Percentiles rank a stretch among this genome's conserved stretches.
phyloP scores from a whole-genome alignment of 108 stramenopile genomes.

The Cyclotella distinguenda region DNA sequence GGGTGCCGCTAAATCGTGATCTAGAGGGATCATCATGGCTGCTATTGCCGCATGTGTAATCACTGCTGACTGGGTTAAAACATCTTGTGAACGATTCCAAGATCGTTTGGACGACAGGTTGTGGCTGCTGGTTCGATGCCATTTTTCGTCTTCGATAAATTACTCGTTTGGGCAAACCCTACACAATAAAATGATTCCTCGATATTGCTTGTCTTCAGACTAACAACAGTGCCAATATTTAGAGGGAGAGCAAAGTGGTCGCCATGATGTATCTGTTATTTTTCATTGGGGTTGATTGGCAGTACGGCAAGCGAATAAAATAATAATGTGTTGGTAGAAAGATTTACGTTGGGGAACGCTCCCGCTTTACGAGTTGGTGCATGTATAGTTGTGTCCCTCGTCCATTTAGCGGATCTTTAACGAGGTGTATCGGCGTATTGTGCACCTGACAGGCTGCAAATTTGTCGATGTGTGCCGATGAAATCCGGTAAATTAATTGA shows the following conservation, averaged over 20 bases:
- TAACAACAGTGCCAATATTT: background rate
- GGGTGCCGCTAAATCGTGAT: background rate
- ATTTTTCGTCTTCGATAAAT: background rate
- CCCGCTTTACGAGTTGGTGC: background rate
- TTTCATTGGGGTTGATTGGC: background rate
- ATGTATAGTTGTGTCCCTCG: background rate
- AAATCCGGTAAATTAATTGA: conserved; percentile 17
- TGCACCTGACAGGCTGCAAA: background rate
- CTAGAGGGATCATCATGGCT: background rate
- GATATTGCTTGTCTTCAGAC: background rate
- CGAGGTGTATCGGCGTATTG: background rate
- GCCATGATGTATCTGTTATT: background rate
- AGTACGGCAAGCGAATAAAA: too few relatives aligned
- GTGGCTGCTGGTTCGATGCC: background rate
- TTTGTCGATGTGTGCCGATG: background rate
- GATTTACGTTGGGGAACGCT: background rate
- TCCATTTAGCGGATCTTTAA: background rate
- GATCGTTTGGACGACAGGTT: conserved; percentile 26
- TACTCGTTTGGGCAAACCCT: background rate
- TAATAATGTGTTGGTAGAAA: too few relatives aligned
- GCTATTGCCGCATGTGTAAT: background rate
- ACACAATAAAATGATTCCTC: background rate
- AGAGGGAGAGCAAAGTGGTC: background rate
- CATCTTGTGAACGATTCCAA: conserved; percentile 33
- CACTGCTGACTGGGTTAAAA: conserved; percentile 14